Percentiles rank a stretch among this genome's conserved stretches.
These are phyloP conservation scores for Hypomontagnella submonticulosa DNA, from an alignment of 495 filamentous ascomycete species.

Conservation along the genomic window DNA sequence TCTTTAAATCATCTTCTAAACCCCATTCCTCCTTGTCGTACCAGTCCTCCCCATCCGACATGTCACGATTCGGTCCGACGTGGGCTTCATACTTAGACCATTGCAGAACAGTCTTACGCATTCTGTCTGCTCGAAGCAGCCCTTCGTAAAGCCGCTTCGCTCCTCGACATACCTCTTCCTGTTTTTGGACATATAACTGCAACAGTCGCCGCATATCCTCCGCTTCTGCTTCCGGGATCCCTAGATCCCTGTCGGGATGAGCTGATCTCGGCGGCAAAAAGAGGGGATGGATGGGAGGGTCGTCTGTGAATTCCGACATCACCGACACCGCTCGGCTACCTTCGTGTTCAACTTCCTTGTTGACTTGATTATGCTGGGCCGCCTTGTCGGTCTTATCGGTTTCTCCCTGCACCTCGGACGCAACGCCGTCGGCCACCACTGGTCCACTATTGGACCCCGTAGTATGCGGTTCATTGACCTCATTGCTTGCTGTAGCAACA, in stretches of 20 bases:
- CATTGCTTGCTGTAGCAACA: constrained; percentile 11
- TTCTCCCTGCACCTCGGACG: constrained; percentile 72
- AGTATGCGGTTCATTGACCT: constrained; percentile 10
- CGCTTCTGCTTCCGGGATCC: constrained; percentile 82
- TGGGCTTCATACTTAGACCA: constrained; percentile 93
- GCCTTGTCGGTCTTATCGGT: constrained; percentile 59
- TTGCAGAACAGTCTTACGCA: constrained; percentile 80
- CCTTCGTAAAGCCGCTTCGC: constrained; percentile 78
- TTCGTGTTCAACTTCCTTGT: constrained; percentile 22
- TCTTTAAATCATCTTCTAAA: constrained; percentile 84
- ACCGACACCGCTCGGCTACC: constrained; percentile 54
- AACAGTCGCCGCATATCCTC: constrained; percentile 88
- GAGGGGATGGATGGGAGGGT: constrained; percentile 79
- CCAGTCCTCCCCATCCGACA: constrained; percentile 97
- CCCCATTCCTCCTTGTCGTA: constrained; percentile 92
- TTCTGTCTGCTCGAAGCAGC: constrained; percentile 78
- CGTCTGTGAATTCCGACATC: constrained; percentile 59
- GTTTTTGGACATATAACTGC: constrained; percentile 89
- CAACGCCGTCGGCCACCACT: constrained; percentile 53
- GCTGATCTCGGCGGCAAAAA: constrained; percentile 79
- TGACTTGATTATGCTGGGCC: constrained; percentile 24
- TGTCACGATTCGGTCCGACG: constrained; percentile 70
- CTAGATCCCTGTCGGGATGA: constrained; percentile 80
- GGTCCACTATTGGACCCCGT: constrained; percentile 5
- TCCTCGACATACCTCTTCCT: constrained; percentile 91